These are phyloP conservation scores for Juglanconis sp. DNA, from an alignment of 2,329 filamentous ascomycete genomes.

Conservation along the genomic window DNA sequence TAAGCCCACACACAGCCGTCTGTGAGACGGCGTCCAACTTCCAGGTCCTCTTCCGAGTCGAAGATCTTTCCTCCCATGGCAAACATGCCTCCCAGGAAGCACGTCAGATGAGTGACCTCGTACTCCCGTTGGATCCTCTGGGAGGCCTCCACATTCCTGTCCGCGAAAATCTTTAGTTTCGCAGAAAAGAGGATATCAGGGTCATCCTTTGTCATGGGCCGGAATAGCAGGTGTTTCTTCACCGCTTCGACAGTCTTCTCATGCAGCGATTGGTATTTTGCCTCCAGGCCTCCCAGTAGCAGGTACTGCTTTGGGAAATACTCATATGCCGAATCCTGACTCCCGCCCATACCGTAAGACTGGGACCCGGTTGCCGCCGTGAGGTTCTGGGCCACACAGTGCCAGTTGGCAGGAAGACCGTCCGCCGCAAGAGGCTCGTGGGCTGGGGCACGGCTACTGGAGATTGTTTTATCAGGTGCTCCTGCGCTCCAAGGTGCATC, in stretches of 20 bases:
- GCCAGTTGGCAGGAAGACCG: conserved; percentile 34
- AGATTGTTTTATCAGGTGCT: neutral
- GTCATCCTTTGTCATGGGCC: conserved; percentile 67
- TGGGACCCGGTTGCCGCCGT: conserved; percentile 43
- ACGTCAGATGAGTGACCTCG: conserved; percentile 62
- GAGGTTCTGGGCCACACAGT: conserved; percentile 61
- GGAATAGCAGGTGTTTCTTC: conserved; percentile 72
- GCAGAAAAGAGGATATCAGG: conserved; percentile 73
- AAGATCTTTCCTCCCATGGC: conserved; percentile 64
- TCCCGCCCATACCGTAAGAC: conserved; percentile 59
- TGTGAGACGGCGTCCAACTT: conserved; percentile 60
- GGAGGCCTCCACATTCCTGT: conserved; percentile 35
- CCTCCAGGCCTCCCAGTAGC: conserved; percentile 69
- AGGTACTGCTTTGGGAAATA: conserved; percentile 71
- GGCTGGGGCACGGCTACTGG: neutral
- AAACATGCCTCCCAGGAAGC: conserved; percentile 70
- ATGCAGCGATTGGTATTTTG: conserved; percentile 73
- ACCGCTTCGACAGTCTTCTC: conserved; percentile 63
- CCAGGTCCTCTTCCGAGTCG: conserved; percentile 55
- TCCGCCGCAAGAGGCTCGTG: conserved; percentile 30
- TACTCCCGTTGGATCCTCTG: conserved; percentile 43
- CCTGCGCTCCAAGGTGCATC: neutral
- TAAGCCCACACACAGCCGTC: conserved; percentile 72
- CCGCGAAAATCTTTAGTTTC: conserved; percentile 48
- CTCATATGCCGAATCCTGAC: conserved; percentile 69